A percentile compares a stretch with the other conserved stretches of the same genome.
Evolutionary conservation across 345 rosid genomes (phyloP).

Genomic region (Corymbia maculata): DNA sequence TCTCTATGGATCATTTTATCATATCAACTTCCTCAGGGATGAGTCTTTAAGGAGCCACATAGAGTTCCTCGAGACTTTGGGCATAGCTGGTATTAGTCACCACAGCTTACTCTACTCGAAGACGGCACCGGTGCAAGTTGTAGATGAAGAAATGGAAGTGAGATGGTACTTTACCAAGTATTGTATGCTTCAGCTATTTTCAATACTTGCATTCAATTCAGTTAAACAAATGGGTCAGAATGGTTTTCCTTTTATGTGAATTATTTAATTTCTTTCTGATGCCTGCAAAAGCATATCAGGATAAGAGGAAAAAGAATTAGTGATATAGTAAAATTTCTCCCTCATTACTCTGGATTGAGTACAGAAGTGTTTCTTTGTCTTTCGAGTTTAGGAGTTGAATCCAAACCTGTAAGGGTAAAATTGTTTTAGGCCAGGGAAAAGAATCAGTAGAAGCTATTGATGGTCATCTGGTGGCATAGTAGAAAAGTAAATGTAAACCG

Average conservation of each 20-base stretch:
- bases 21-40: slow-evolving; percentile 32
- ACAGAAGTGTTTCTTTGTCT: background rate
- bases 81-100: slow-evolving; percentile 96
- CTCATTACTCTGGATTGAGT: background rate
- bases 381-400: background rate
- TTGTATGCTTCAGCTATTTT: background rate
- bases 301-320: background rate
- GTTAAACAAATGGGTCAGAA: background rate
- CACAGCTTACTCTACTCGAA: slow-evolving; percentile 94
- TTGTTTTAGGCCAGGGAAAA: background rate
- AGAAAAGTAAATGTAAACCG: background rate
- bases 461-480: background rate
- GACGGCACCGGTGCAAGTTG: slow-evolving; percentile 56
- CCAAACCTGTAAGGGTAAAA: background rate
- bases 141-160: slow-evolving; percentile 48
- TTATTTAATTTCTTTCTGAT: background rate
- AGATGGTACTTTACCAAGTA: slow-evolving; percentile 23
- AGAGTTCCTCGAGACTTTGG: slow-evolving; percentile 61
- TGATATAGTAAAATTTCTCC: background rate
- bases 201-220: background rate
- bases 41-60: slow-evolving; percentile 49
- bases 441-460: background rate
- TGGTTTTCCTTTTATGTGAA: background rate
- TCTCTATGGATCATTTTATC: background rate
- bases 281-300: background rate